phyloP scores from a whole-genome alignment of 2,329 filamentous ascomycete genomes.

The Sporothrix phasma region DNA sequence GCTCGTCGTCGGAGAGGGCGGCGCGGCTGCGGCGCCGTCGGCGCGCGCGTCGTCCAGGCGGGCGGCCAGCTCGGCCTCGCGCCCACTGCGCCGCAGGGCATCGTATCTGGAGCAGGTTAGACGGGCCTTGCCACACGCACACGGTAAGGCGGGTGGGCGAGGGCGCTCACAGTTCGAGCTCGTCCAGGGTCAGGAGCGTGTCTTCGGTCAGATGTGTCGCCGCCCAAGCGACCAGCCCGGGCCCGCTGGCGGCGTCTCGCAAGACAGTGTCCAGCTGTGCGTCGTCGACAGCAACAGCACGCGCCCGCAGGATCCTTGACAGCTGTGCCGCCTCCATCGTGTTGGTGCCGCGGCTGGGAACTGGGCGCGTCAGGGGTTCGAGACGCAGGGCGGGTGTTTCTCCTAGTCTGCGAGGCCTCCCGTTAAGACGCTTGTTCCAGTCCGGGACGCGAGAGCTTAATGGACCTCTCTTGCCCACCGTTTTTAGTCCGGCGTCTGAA shows the following conservation, averaged over 20 bases:
- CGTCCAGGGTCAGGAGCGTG: slow-evolving; percentile 44
- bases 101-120: slow-evolving; percentile 28
- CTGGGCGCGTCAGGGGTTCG: not conserved
- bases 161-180: slow-evolving; percentile 36
- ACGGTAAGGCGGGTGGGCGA: not conserved
- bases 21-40: slow-evolving; percentile 22
- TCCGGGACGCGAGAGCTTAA: too few relatives aligned
- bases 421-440: too few relatives aligned
- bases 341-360: not conserved
- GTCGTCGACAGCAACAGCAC: slow-evolving; percentile 9
- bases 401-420: too few relatives aligned
- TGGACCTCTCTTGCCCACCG: too few relatives aligned
- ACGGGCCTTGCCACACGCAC: too few relatives aligned
- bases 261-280: slow-evolving; percentile 28
- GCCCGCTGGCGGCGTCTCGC: slow-evolving; percentile 27
- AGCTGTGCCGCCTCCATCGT: slow-evolving; percentile 1
- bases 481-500: too few relatives aligned
- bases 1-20: slow-evolving; percentile 48
- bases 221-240: slow-evolving; percentile 38
- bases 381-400: not conserved
- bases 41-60: not conserved
- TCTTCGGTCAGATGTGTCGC: slow-evolving; percentile 38
- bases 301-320: slow-evolving; percentile 11
- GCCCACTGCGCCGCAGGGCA: slow-evolving; percentile 38
- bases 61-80: slow-evolving; percentile 36